Conservation (phyloP, 2,329 filamentous ascomycete species). For the Colletotrichum theobromicola region DNA sequence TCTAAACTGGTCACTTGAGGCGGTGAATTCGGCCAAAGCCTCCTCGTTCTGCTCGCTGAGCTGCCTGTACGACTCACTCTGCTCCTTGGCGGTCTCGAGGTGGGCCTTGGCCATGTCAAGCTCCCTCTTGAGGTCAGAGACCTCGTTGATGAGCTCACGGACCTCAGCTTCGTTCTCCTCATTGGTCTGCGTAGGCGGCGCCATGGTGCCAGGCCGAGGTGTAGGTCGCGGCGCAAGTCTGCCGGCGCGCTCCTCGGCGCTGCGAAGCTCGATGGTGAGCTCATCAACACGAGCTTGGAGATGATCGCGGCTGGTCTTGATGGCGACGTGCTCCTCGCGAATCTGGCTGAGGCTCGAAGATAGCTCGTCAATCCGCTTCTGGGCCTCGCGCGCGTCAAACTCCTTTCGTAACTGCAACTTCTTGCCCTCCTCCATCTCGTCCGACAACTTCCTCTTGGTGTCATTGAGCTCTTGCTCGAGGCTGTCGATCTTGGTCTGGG, state of each 20-base stretch:
- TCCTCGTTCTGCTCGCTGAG: slow-evolving; percentile 90
- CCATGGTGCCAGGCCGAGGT: slow-evolving; percentile 55
- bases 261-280: slow-evolving; percentile 84
- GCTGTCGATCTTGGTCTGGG: slow-evolving; percentile 78
- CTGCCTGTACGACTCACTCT: slow-evolving; percentile 86
- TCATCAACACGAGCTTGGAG: slow-evolving; percentile 89
- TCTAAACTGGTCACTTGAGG: slow-evolving; percentile 85
- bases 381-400: slow-evolving; percentile 85
- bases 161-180: slow-evolving; percentile 64
- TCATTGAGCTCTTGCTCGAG: slow-evolving; percentile 80
- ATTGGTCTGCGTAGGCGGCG: slow-evolving; percentile 47
- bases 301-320: slow-evolving; percentile 88
- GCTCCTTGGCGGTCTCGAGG: slow-evolving; percentile 78
- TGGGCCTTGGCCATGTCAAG: slow-evolving; percentile 82
- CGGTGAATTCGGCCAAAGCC: slow-evolving; percentile 77
- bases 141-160: slow-evolving; percentile 83
- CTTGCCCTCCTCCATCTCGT: slow-evolving; percentile 84
- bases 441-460: slow-evolving; percentile 81
- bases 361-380: slow-evolving; percentile 92
- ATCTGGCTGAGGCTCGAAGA: slow-evolving; percentile 78
- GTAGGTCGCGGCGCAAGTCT: slow-evolving; percentile 82
- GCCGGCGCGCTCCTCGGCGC: slow-evolving; percentile 85
- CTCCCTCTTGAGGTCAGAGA: slow-evolving; percentile 86
- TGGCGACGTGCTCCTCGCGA: slow-evolving; percentile 84
- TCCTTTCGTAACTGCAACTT: slow-evolving; percentile 85